phyloP scores from a whole-genome alignment of 768 basidiomycete species.

The Boletus sp. region DNA sequence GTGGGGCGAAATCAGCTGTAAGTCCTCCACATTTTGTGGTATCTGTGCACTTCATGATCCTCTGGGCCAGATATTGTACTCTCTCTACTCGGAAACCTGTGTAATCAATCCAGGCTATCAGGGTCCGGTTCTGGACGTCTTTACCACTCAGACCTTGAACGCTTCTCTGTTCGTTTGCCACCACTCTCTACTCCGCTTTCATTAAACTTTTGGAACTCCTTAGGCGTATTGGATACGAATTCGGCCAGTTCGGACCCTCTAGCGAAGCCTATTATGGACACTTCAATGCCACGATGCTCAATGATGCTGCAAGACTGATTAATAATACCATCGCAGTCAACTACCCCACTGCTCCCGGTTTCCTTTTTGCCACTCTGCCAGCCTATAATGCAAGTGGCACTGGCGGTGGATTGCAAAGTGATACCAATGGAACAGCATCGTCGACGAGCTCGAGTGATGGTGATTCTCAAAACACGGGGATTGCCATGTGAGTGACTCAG shows the following conservation, averaged over 20 bases:
- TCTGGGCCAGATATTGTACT: slow-evolving; percentile 67
- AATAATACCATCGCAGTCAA: slow-evolving; percentile 42
- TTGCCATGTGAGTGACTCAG: slow-evolving; percentile 68
- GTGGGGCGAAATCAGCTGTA: slow-evolving; percentile 81
- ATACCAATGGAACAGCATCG: slow-evolving; percentile 17
- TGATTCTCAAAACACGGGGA: slow-evolving; percentile 45
- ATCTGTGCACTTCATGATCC: not conserved
- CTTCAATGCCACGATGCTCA: slow-evolving; percentile 64
- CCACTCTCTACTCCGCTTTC: not conserved
- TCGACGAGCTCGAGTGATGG: slow-evolving; percentile 12
- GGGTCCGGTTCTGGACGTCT: slow-evolving; percentile 70
- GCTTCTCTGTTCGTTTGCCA: slow-evolving; percentile 49
- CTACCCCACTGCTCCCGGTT: slow-evolving; percentile 50
- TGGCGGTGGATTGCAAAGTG: slow-evolving; percentile 11
- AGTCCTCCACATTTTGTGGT: slow-evolving; percentile 23
- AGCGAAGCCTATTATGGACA: slow-evolving; percentile 51
- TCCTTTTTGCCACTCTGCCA: slow-evolving; percentile 67
- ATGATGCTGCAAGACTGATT: slow-evolving; percentile 46
- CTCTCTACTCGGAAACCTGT: slow-evolving; percentile 68
- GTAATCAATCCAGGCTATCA: slow-evolving; percentile 73
- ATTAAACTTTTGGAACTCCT: not conserved
- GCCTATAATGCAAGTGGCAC: slow-evolving; percentile 59
- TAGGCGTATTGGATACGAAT: slow-evolving; percentile 57
- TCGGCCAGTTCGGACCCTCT: slow-evolving; percentile 53
- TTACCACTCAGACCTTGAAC: slow-evolving; percentile 63